Base-by-base conservation (phyloP, 2,329 filamentous ascomycete genomes). In the Ophiocordyceps australis region DNA sequence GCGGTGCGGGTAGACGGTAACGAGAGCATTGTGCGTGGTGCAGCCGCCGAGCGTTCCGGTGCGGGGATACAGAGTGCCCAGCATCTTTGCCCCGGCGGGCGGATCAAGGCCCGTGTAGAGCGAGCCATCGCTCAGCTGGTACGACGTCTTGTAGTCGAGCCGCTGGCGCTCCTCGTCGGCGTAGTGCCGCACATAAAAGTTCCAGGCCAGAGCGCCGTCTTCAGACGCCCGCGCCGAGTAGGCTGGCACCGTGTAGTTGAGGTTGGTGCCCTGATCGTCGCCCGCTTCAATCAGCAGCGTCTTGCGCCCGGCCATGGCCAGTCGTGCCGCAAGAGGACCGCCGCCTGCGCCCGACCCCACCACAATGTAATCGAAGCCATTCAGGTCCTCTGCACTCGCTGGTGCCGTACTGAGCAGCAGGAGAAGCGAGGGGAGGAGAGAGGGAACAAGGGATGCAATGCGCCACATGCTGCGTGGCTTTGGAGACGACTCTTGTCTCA, bases 131-230 rank as follows among this genome's bases (percentile, higher is more conserved):
- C 57, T 49, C 1, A 61, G 63, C 7, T 55, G 39, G 39, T 69
- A 74, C 2, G 61, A 60, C 24, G 65, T 62, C 51, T 75, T 74
- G 36, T 49, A 61, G 40, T 75, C 66, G 26, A 54, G 50, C 14
- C 57, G 52, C 33, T 69, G 62, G 20, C 60, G 53, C 14, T 46
- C 42, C 23, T 64, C 47, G 32, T 73, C 57, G 7, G 54, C 50
- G 38, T 72, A 74, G 42, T 74, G 69, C 23, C 57, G 57, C n/a
- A 72, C 64, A 34, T 63, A 75, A 46, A 65, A 74, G 42, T 71
- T 62, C 70, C 70, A 76, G 23, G 55, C 49, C 35, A 70, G 54
- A 12, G 56, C 53, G 14, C 53, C 52, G 31, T 72, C 62, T 37
- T 73, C 63, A 9, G 62, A 66, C 3, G 61, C 55, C 11, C 20